phyloP scores from a whole-genome alignment of 257 asterid species.

The Solanum peruvianum region DNA sequence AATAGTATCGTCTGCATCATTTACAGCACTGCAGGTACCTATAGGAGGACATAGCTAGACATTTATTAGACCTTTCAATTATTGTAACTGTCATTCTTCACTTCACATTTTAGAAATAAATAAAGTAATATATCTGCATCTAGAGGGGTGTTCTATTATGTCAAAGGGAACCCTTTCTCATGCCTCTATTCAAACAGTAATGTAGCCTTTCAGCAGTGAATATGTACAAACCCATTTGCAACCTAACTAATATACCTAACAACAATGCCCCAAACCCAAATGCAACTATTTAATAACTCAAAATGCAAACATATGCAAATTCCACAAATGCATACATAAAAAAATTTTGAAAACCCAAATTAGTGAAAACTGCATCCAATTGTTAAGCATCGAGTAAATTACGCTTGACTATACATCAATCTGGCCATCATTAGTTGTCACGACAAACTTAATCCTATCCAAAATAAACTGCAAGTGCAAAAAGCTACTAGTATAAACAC shows the following conservation, averaged over 20 bases:
- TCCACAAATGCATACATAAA: not conserved
- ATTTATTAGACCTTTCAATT: not conserved
- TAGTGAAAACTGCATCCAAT: not conserved
- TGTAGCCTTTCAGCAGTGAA: not conserved
- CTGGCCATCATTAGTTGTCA: not conserved
- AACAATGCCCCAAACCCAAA: not conserved
- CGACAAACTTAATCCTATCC: not conserved
- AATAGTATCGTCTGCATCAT: not conserved
- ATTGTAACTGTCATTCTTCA: not conserved
- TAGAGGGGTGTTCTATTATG: not conserved
- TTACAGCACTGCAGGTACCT: not conserved
- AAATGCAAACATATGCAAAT: not conserved
- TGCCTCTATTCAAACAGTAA: not conserved
- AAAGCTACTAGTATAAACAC: not conserved
- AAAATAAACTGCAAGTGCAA: not conserved
- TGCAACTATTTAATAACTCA: not conserved
- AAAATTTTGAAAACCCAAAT: not conserved
- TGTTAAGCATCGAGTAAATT: not conserved
- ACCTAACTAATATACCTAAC: not conserved
- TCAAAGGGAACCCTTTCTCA: not conserved
- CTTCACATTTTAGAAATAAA: not conserved
- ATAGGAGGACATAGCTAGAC: not conserved
- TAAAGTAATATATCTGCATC: not conserved
- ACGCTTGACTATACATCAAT: not conserved
- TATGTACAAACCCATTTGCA: not conserved